Conservation (phyloP, 495 filamentous ascomycete genomes). For the Opeltia flavorubescens region DNA sequence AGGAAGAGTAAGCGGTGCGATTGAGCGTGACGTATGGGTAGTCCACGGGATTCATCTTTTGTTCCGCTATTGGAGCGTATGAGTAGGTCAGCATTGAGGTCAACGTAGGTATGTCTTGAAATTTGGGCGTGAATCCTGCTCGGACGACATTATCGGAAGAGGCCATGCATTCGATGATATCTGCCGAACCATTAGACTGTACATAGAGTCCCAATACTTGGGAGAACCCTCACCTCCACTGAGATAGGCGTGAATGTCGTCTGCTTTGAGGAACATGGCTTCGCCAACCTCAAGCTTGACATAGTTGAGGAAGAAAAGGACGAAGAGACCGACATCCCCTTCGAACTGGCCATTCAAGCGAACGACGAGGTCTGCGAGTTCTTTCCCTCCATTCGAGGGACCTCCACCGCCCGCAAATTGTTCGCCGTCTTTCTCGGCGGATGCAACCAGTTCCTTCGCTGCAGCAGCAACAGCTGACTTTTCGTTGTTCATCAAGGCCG, state of each 20-base stretch:
- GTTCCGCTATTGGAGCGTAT: slow-evolving; percentile 83
- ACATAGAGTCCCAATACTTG: background rate
- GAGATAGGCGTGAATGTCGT: slow-evolving; percentile 95
- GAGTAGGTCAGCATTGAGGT: slow-evolving; percentile 86
- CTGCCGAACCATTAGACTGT: slow-evolving; percentile 18
- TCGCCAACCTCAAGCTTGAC: slow-evolving; percentile 72
- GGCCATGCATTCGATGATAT: slow-evolving; percentile 99
- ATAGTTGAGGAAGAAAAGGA: slow-evolving; percentile 73
- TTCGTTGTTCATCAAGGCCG: slow-evolving; percentile 62
- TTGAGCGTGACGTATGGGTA: slow-evolving; percentile 78
- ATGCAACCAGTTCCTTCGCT: slow-evolving; percentile 49
- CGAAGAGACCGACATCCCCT: slow-evolving; percentile 61
- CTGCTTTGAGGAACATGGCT: slow-evolving; percentile 88
- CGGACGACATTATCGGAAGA: slow-evolving; percentile 95
- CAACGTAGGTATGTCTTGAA: slow-evolving; percentile 89
- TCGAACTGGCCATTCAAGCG: slow-evolving; percentile 69
- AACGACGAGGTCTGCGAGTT: slow-evolving; percentile 60
- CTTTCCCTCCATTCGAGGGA: slow-evolving; percentile 41
- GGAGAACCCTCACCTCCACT: slow-evolving; percentile 39
- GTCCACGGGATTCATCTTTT: slow-evolving; percentile 75
- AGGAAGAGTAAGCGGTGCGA: slow-evolving; percentile 58
- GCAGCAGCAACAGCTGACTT: slow-evolving; percentile 49
- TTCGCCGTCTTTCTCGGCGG: slow-evolving; percentile 47
- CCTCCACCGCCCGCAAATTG: slow-evolving; percentile 52
- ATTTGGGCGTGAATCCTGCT: slow-evolving; percentile 94